Conservation (phyloP, 495 filamentous ascomycete species). For the Penicillium nucicola region DNA sequence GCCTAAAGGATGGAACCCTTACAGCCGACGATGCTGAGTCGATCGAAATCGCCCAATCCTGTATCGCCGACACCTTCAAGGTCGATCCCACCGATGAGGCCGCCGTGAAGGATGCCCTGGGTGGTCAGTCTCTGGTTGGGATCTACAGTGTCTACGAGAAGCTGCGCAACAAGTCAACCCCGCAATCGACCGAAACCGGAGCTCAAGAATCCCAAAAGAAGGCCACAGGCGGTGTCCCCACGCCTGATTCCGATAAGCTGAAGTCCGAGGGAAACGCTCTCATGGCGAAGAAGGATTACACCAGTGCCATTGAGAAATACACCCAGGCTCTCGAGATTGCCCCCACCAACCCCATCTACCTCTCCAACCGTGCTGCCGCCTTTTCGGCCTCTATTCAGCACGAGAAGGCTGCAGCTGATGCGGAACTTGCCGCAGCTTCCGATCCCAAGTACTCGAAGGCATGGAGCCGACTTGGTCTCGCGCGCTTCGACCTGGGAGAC, state of each 20-base stretch:
- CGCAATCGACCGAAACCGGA: constrained; percentile 21
- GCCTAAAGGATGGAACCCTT: constrained; percentile 84
- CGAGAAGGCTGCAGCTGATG: constrained; percentile 75
- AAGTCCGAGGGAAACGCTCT: constrained; percentile 92
- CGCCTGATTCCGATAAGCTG: constrained; percentile 73
- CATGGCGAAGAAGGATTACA: constrained; percentile 89
- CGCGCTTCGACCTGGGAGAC: constrained; percentile 85
- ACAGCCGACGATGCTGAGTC: constrained; percentile 82
- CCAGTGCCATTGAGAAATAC: constrained; percentile 76
- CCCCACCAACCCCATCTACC: constrained; percentile 90
- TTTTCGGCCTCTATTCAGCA: constrained; percentile 79
- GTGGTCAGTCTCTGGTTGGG: constrained; percentile 75
- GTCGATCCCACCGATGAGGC: constrained; percentile 77
- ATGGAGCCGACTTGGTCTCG: constrained; percentile 88
- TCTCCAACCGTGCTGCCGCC: constrained; percentile 94
- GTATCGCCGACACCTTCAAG: constrained; percentile 92
- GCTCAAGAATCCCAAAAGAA: constrained; percentile 22
- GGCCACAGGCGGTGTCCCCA: constrained; percentile 38
- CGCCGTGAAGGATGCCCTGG: constrained; percentile 72
- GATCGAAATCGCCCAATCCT: constrained; percentile 87
- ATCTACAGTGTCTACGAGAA: constrained; percentile 98
- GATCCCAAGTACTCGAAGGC: constrained; percentile 96
- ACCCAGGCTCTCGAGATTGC: constrained; percentile 74
- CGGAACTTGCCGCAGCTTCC: constrained; percentile 77
- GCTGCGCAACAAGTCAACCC: constrained; percentile 66